A percentile compares a stretch with the other conserved stretches of the same genome.
Evolutionary conservation across 2,329 filamentous ascomycete species (phyloP).

Genomic region (Epichloe aotearoae): DNA sequence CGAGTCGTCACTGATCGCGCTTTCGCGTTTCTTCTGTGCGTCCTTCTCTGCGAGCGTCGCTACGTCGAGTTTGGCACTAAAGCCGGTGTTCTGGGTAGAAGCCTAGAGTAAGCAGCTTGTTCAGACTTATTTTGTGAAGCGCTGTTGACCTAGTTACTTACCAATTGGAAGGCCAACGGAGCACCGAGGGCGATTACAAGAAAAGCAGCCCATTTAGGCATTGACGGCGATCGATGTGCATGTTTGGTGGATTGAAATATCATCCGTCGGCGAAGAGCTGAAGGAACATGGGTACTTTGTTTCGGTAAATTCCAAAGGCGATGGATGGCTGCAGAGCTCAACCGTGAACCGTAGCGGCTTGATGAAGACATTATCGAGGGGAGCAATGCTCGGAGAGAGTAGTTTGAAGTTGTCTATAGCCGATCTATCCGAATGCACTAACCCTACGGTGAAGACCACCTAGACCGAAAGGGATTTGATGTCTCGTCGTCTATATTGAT

Average conservation of each 20-base stretch:
- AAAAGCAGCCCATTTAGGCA: neutral
- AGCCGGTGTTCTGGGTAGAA: conserved; percentile 24
- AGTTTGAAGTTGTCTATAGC: too few species aligned
- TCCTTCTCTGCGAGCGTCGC: conserved; percentile 77
- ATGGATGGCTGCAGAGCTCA: neutral
- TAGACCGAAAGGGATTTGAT: neutral
- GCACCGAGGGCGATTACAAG: conserved; percentile 1
- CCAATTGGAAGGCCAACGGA: conserved; percentile 3
- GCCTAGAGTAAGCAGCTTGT: neutral
- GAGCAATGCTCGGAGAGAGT: neutral
- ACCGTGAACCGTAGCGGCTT: neutral
- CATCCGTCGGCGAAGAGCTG: neutral
- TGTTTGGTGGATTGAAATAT: neutral
- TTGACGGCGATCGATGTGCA: neutral
- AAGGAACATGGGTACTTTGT: neutral
- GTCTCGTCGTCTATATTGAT: neutral
- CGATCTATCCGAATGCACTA: too few species aligned
- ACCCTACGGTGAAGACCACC: too few species aligned
- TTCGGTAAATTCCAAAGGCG: neutral
- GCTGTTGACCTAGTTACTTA: neutral
- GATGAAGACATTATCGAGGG: neutral
- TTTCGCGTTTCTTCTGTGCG: conserved; percentile 62
- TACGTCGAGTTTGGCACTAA: conserved; percentile 39
- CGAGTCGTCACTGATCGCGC: conserved; percentile 53
- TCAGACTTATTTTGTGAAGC: neutral